These are phyloP conservation scores for Steccherinum ochraceum DNA, from an alignment of 768 basidiomycete species.

Conservation along the genomic window DNA sequence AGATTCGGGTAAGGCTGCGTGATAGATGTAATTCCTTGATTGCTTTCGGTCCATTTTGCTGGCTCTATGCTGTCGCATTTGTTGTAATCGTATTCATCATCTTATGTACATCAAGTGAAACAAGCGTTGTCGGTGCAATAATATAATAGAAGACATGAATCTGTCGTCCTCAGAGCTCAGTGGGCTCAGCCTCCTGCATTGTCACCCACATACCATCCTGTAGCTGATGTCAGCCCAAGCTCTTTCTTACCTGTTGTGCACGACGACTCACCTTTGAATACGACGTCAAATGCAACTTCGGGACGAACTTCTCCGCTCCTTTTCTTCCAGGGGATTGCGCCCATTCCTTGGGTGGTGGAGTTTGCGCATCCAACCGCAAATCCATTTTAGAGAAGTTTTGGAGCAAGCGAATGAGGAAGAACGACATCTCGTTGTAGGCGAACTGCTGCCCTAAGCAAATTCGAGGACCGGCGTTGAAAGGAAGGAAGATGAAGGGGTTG, in stretches of 20 bases:
- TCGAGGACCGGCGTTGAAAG: conserved; percentile 63
- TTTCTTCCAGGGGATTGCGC: conserved; percentile 27
- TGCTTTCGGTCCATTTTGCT: background rate
- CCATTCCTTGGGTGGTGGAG: conserved; percentile 28
- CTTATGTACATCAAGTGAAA: too few species aligned
- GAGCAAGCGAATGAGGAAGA: conserved; percentile 45
- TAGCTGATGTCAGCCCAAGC: background rate
- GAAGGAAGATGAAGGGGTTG: conserved; percentile 65
- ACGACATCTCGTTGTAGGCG: conserved; percentile 48
- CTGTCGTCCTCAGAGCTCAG: too few species aligned
- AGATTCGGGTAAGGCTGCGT: conserved; percentile 68
- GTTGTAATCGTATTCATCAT: too few species aligned
- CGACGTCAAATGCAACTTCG: conserved; percentile 34
- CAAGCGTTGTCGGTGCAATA: background rate
- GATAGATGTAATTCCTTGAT: conserved; percentile 2
- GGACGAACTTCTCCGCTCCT: conserved; percentile 34
- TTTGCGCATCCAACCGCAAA: conserved; percentile 32
- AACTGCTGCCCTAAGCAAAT: conserved; percentile 57
- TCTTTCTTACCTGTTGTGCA: background rate
- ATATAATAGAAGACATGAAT: background rate
- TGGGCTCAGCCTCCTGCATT: conserved; percentile 14
- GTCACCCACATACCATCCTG: conserved; percentile 25
- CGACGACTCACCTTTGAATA: conserved; percentile 28
- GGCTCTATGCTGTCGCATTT: background rate
- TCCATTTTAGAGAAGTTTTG: conserved; percentile 40